Base-by-base conservation (phyloP, 2,329 filamentous ascomycete species). In the Fonsecaea monophora region DNA sequence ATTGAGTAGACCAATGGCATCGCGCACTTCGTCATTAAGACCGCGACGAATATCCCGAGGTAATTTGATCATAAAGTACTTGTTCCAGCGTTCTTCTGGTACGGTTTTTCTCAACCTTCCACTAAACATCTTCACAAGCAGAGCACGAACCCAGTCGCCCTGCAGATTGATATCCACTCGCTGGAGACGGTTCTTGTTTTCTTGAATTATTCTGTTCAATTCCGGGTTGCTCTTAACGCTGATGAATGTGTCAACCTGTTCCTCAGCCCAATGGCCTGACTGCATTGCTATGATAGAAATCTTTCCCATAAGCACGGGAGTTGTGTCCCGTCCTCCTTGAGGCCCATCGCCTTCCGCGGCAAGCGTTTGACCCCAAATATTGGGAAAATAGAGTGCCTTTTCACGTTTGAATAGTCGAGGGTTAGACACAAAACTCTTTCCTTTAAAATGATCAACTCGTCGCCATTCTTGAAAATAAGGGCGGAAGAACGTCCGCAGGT, bases 401-500 rank as follows among this genome's bases (percentile, higher is more conserved):
- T 96, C 92, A 71, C 85, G 85, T 75, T 89, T 90, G 84, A 98
- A 98, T 57, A 94, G 85, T n/a, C 90, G 85, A 3, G 91, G 87
- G 42, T 94, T 94, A 21, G 92, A 89, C 60, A 94, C 82, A 81
- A 97, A 99, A 30, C 92, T 92, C 80, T 99, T 99, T 75, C 95
- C 95, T 74, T 93, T 88, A 80, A 85, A 81, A 71, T 95, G 89
- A 71, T 89, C 86, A 78, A 97, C 86, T 80, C 96, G 95, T 67
- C 87, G 87, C 91, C 93, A 97, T 84, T 99, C 94, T 78, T 93
- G 91, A 82, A 97, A 99, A 80, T 99, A 99, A 1, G 94, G 94
- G 66, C 92, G 91, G 21, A 89, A 83, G 75, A 96, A 89, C 77
- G 92, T 88, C 72, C 87, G 85, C 53, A 91, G 91, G 90, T 98